Conservation (phyloP, 164 flowering plant genomes). For the Vitis vinifera region DNA sequence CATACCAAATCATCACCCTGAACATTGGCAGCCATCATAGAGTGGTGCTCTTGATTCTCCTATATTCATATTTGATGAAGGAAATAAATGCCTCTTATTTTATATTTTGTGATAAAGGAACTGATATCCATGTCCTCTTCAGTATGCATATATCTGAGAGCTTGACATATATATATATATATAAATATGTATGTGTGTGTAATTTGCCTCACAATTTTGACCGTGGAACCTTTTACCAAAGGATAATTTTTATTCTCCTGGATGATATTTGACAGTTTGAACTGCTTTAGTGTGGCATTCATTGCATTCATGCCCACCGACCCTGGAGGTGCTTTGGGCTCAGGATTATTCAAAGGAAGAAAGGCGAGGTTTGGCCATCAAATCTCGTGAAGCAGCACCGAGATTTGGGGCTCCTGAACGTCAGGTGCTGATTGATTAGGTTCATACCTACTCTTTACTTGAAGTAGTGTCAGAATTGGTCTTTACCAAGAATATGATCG, state of each 20-base stretch:
- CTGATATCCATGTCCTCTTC: no score
- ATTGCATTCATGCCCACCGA: conserved; percentile 98
- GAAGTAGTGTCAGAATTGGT: no score
- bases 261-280: conserved; percentile 55
- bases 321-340: conserved; percentile 94
- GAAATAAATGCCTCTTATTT: no score
- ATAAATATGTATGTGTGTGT: no score
- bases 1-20: conserved; percentile 96
- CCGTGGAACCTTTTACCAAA: no score
- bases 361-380: conserved; percentile 75
- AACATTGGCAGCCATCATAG: conserved; percentile 99
- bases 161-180: no score
- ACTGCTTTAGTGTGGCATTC: conserved; percentile 87
- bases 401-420: conserved; percentile 80
- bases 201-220: no score
- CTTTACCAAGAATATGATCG: no score
- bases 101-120: no score
- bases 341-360: conserved; percentile 89
- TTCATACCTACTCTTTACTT: conserved; percentile 11
- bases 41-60: conserved; percentile 53
- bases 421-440: conserved; percentile 92
- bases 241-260: no score
- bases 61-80: no score
- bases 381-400: conserved; percentile 89
- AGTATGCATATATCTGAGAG: no score